Evolutionary conservation across 805 yeast species (phyloP), one percentile per base, ranked within the genome.

Genomic region (Candida sanyiensis): DNA sequence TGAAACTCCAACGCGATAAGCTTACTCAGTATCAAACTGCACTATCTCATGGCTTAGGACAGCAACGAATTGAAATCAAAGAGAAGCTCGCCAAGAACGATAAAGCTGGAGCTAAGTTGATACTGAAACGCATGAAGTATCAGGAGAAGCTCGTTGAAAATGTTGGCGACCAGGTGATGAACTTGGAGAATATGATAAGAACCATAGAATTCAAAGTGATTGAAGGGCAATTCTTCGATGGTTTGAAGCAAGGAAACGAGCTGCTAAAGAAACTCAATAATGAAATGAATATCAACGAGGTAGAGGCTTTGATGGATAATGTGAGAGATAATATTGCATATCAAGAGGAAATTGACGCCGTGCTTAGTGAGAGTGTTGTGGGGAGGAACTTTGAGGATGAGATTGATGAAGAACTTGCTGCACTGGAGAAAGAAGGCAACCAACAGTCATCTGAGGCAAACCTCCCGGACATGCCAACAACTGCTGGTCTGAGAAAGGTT

Each of bases 391-490:
- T 85, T 56, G 95, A 87, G 52, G 96, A 88, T 52, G 98, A 93
- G 62, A 76, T 90, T 58, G 93, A 89, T 52, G 96, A 89, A 50
- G 98, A 93, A 63, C 75, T 93, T 59, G 95, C 86, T 42, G 83
- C 79, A 40, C 69, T 88, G 52, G 87, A 88, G 61, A 88, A 83
- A 61, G 96, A 87, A 63, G 83, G 79, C 12, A 32, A 16, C n/a
- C 28, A 17, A 2, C 19, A 27, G 13, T 12, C 8, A 15, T 9
- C 12, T 19, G 26, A 11, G 6, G 27, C 17, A 10, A 21, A n/a
- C 19, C 28, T 35, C 7, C 40, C 33, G 13, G 37, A 24, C 21
- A 24, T 24, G 26, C 45, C 37, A 15, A 29, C 34, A 23, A 40
- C 23, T 29, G 35, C 19, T 31, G 43, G 22, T 19, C 38, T 32